Base-by-base conservation (phyloP, 139 green algal species). In the Mesostigma viride region DNA sequence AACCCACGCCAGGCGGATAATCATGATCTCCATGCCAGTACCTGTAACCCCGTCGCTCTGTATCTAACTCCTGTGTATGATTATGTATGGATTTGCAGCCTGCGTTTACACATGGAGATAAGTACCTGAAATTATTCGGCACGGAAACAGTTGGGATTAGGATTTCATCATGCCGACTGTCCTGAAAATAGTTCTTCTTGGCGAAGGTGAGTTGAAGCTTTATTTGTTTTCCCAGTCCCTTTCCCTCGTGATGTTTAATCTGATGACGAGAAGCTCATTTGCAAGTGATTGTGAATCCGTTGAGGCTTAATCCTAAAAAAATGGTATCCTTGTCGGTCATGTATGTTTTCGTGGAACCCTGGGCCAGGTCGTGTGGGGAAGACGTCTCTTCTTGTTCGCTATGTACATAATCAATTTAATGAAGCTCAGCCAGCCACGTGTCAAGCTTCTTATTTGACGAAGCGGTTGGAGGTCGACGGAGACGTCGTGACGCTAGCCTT, bases 311-410 rank as follows among this genome's bases (percentile, higher is more conserved):
- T 30, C 6, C 28, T 62, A 6, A 40, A 30, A 6, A 62, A 6
- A 24, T 24, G 11, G 11, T 62, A 51, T n/a, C 64, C 32, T 59
- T 69, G 40, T 40, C 6, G 4, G 35, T 69, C 4, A 20, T 40
- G 28, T n/a, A 33, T 31, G 22, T 17, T 17, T 17, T 26, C n/a
- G 11, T 62, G n/a, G n/a, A n/a, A n/a, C n/a, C n/a, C 53, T 62
- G n/a, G 11, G 14, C n/a, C 63, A 72, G 71, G 71, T 26, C 71
- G 71, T 11, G 71, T 77, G 30, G 71, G 71, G 1, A 77, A 77
- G 64, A 77, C 71, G 17, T 72, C 64, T 24, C 63, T 77, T 2
- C n/a, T 69, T 3, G 2, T 73, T 3, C 64, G 71, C 17, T 77
- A 62, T 33, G 48, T 68, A 33, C 51, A 71, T 30, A 35, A 62